A percentile compares a stretch with the other conserved stretches of the same genome.
Evolutionary conservation across 2,329 filamentous ascomycete species (phyloP).

Genomic region (Pestalotiopsis sp.): DNA sequence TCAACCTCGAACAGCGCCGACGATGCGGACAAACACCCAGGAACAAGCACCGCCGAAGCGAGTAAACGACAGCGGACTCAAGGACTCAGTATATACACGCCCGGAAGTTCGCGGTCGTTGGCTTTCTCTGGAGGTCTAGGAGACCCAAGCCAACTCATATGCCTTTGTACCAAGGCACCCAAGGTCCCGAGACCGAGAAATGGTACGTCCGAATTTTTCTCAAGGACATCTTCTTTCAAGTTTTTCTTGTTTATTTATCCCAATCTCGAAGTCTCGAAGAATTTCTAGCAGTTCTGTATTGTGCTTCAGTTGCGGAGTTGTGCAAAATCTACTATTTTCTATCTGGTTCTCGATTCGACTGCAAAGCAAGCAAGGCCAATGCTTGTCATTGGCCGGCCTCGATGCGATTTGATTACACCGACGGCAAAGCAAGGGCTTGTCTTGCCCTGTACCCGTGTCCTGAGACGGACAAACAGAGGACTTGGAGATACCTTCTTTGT

Average conservation of each 20-base stretch:
- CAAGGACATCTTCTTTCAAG: background rate
- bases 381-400: background rate
- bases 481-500: conserved; percentile 30
- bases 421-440: conserved; percentile 11
- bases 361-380: background rate
- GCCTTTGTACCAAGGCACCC: conserved; percentile 58
- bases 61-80: conserved; percentile 37
- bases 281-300: background rate
- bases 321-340: background rate
- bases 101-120: conserved; percentile 24
- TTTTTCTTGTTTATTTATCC: background rate
- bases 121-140: conserved; percentile 13
- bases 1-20: conserved; percentile 47
- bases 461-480: conserved; percentile 26
- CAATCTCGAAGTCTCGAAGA: background rate
- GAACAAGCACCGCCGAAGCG: conserved; percentile 46
- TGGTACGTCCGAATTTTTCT: conserved; percentile 46
- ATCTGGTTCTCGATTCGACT: background rate
- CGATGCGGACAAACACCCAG: conserved; percentile 39
- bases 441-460: conserved; percentile 16
- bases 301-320: background rate
- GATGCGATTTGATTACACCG: background rate
- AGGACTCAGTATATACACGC: conserved; percentile 37
- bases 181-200: conserved; percentile 63
- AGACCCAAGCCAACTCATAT: conserved; percentile 46